Base-by-base conservation (phyloP, 305 asterid species). In the Rubia peregrina region DNA sequence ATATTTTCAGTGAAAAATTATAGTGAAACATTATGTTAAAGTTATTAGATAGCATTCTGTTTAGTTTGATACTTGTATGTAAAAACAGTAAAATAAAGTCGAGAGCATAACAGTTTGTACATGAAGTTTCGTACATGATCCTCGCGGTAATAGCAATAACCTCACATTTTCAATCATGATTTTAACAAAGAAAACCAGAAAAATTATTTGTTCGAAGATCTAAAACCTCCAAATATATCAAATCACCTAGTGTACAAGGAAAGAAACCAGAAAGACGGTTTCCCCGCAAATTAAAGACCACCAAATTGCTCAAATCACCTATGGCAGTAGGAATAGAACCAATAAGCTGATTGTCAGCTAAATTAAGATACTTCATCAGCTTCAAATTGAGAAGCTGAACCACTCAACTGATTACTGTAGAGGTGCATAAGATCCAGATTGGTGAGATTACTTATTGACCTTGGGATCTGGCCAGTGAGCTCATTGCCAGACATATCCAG, bases 321-420 rank as follows among this genome's bases (percentile, higher is more conserved):
- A 78, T 30, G 61, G 76, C 67, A 44, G 60, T 40, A 11, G 82
- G 82, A 53, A 78, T 53, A 44, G 46, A 67, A 30, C 77, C 79
- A 7, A 33, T 53, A 43, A 78, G 22, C 1, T 88, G 82, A 65
- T 90, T 90, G 41, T 85, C 84, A n/a, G 90, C 85, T 0, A 89
- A 85, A 77, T 88, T 83, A 66, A 90, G 71, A 41, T 87, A 86
- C 14, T 90, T 87, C 1, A 90, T 82, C 71, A 85, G 77, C 2
- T 76, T n/a, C 60, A 90, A 61, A 53, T 61, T 74, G 6, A 92
- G 96, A 55, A 90, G 66, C 7, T 55, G 75, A 85, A 2, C 96
- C 94, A 1, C 61, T 80, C 67, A 90, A 68, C 44, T 13, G 73
- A 67, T 90, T 90, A 2, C 30, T 26, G 30, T 26, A 26, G 30